Conservation (phyloP, 225 moss, liverwort and hornwort genomes). For the Pseudisothecium myosuroides region DNA sequence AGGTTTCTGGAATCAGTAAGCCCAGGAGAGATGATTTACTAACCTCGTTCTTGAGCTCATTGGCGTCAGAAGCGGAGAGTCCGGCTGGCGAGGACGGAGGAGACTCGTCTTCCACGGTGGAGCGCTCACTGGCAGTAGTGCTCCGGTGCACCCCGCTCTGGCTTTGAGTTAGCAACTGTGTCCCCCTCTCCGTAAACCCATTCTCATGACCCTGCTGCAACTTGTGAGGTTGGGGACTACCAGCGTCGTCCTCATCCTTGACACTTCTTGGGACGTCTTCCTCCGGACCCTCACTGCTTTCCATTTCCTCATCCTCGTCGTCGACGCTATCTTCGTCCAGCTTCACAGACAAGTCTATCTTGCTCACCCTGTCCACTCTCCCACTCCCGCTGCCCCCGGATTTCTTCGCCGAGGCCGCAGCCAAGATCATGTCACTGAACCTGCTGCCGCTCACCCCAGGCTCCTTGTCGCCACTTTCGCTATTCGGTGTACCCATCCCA, state of each 20-base stretch:
- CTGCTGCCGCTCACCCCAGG: background rate
- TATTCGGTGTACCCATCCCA: conserved; percentile 8
- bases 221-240: background rate
- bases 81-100: conserved; percentile 18
- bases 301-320: conserved; percentile 48
- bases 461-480: conserved; percentile 20
- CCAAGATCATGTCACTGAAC: conserved; percentile 17
- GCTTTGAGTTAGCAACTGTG: background rate
- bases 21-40: background rate
- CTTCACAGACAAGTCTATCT: conserved; percentile 55
- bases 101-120: conserved; percentile 41
- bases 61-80: conserved; percentile 9
- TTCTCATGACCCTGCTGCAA: background rate
- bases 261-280: background rate
- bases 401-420: background rate
- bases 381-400: conserved; percentile 8
- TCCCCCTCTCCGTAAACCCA: background rate
- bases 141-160: conserved; percentile 23
- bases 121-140: conserved; percentile 21
- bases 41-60: conserved; percentile 32
- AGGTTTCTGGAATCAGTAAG: background rate
- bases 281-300: conserved; percentile 11
- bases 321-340: conserved; percentile 37
- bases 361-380: conserved; percentile 43
- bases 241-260: conserved; percentile 23